Evolutionary conservation across 768 basidiomycete genomes (phyloP), one percentile per base, ranked within the genome.

Genomic region (Lactarius quietus): DNA sequence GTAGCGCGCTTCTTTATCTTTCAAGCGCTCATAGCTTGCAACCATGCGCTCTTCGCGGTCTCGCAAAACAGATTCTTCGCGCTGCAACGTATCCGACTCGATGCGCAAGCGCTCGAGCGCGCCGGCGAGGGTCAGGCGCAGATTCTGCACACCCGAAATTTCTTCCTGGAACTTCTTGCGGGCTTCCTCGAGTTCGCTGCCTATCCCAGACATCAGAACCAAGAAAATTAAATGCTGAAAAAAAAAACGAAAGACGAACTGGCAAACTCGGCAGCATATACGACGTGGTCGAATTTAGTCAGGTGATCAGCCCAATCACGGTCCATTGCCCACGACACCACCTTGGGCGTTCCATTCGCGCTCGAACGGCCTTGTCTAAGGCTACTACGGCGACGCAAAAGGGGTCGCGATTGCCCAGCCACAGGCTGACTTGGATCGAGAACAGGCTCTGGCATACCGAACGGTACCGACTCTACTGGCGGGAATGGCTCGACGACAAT

Each of bases 281-380:
- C 71, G 14, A 76, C 75, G 62, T 77, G 72, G 20, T 79, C 74
- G 63, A 80, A 80, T 66, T 83, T 83, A 39, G 80, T 78, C 63
- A 87, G 78, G 68, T 86, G 85, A 9, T 80, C 80, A 31, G 81
- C 78, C 76, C 85, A 80, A 60, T 86, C 86, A 15, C 79, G 81
- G 64, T 86, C 82, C 75, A 88, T 89, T 29, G 89, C 88, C 88
- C 88, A 90, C 41, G 88, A 87, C 9, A 90, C 88, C 6, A 83
- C 82, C 76, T 90, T 90, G 20, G 80, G 74, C 33, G 84, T 77
- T 65, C 86, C 84, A 71, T 80, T 77, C 57, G 77, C 78, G 64
- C 76, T 78, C 69, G 81, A 82, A 26, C 76, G 78, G 2, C 41
- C 62, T 53, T 86, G 83, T 74, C 84, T 88, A 68, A 90, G 81